Evolutionary conservation across 1,284 basidiomycete genomes (phyloP), one percentile per base, ranked within the genome.

Genomic region (Boletus sp.): DNA sequence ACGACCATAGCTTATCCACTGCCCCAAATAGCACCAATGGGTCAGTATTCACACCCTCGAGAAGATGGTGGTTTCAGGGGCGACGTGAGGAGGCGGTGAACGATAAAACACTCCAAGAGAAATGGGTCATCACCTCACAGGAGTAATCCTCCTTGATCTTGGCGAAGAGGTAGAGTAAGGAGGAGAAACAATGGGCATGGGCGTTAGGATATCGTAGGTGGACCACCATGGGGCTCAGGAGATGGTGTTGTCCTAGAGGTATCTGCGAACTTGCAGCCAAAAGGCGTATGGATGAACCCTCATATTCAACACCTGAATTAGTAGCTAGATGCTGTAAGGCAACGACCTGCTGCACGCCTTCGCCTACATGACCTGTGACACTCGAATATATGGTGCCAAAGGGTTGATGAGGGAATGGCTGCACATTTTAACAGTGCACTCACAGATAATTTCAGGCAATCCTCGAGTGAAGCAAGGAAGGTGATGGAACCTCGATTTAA

Each of bases 181-280:
- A 90, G 74, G 91, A 92, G 82, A 96, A 98, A 94, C 95, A 98
- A 75, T 93, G 90, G 55, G 95, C 98, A 79, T 97, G 95, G n/a
- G 94, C 93, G 70, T 95, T 95, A 37, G 95, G 94, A 82, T 94
- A 96, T 70, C 97, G 93, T 63, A 99, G 82, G 76, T 99, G 97
- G 71, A 97, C 87, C 40, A 95, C 90, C 71, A 95, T 90, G 23
- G 95, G 89, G 66, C 90, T 94, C 65, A 98, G 80, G 66, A 99
- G 81, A 75, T 98, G 89, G 79, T 97, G 94, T 84, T 97, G 93
- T 67, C 93, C 94, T 95, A 62, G 1, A 40, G 56, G 51, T 56
- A 51, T 51, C 56, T 71, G 33, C 72, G 51, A 61, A 25, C 31
- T 46, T 14, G 53, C 47, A 25, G 6, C 52, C 25, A 16, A n/a